These are phyloP conservation scores for Tricholoma terreum DNA, from an alignment of 768 basidiomycete species.

Conservation along the genomic window DNA sequence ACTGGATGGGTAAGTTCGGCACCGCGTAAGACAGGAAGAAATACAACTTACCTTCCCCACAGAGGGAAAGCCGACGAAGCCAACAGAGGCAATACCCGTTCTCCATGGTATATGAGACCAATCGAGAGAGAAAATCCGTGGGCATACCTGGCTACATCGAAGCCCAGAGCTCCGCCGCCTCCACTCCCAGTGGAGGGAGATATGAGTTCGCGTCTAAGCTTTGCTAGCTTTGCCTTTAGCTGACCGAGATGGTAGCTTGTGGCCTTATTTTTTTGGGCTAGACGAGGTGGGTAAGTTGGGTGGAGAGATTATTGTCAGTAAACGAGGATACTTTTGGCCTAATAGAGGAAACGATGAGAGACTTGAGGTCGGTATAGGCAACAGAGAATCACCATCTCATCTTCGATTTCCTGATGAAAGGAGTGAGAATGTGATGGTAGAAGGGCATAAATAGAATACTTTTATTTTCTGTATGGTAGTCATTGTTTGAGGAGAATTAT, in stretches of 20 bases:
- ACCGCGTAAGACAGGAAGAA: not conserved
- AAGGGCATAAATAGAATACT: constrained; percentile 35
- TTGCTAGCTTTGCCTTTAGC: constrained; percentile 97
- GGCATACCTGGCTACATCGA: constrained; percentile 82
- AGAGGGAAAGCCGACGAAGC: constrained; percentile 91
- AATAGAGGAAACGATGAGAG: constrained; percentile 23
- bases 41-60: constrained; percentile 72
- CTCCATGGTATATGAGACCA: constrained; percentile 29
- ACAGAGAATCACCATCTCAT: constrained; percentile 75
- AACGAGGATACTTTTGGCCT: constrained; percentile 73
- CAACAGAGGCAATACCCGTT: constrained; percentile 96
- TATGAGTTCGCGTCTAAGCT: constrained; percentile 92
- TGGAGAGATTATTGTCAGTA: not conserved
- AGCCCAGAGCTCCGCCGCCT: constrained; percentile 86
- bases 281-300: constrained; percentile 15
- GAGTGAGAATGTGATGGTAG: constrained; percentile 14
- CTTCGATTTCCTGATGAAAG: constrained; percentile 76
- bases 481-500: constrained; percentile 48
- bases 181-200: constrained; percentile 69
- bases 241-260: constrained; percentile 95
- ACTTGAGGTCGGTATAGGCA: constrained; percentile 8
- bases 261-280: constrained; percentile 95
- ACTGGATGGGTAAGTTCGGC: not conserved
- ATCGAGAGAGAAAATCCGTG: not conserved
- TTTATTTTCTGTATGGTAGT: constrained; percentile 92